Evolutionary conservation across 352 stramenopile genomes (phyloP).

Genomic region (Phytophthora litchii): DNA sequence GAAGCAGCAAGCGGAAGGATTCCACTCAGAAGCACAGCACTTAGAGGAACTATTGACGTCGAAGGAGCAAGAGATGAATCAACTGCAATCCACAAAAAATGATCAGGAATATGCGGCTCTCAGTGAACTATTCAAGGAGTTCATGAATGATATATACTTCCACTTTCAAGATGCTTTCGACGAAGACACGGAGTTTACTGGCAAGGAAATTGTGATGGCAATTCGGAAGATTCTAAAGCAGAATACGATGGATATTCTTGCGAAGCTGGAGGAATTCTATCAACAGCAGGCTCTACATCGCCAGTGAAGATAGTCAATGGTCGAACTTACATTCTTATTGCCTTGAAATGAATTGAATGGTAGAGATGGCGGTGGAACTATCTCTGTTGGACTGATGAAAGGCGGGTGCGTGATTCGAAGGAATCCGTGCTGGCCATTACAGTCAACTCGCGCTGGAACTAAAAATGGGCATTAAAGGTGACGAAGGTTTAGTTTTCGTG

Average conservation of each 20-base stretch:
- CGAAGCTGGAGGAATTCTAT: slow-evolving; percentile 78
- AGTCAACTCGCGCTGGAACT: slow-evolving; percentile 5
- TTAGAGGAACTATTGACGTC: slow-evolving; percentile 54
- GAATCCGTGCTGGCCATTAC: slow-evolving; percentile 21
- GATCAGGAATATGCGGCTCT: slow-evolving; percentile 62
- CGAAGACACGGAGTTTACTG: slow-evolving; percentile 82
- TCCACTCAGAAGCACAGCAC: slow-evolving; percentile 45
- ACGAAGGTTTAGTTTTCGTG: neutral
- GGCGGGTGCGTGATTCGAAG: neutral
- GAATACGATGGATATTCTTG: slow-evolving; percentile 80
- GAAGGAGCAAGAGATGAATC: slow-evolving; percentile 56
- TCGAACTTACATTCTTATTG: slow-evolving; percentile 11
- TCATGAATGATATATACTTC: slow-evolving; percentile 91
- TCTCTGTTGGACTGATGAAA: slow-evolving; percentile 15
- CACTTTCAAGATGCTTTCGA: slow-evolving; percentile 87
- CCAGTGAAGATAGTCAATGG: slow-evolving; percentile 14
- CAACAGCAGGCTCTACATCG: slow-evolving; percentile 48
- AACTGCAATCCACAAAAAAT: slow-evolving; percentile 50
- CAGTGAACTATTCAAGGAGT: slow-evolving; percentile 80
- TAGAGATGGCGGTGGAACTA: slow-evolving; percentile 24
- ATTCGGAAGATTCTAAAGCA: slow-evolving; percentile 88
- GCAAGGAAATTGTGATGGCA: slow-evolving; percentile 83
- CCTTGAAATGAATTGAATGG: slow-evolving; percentile 18
- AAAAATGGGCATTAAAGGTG: slow-evolving; percentile 3
- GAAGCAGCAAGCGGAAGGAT: slow-evolving; percentile 56